Conservation (phyloP, 2,329 filamentous ascomycete species). For the Aspergillus hortae region DNA sequence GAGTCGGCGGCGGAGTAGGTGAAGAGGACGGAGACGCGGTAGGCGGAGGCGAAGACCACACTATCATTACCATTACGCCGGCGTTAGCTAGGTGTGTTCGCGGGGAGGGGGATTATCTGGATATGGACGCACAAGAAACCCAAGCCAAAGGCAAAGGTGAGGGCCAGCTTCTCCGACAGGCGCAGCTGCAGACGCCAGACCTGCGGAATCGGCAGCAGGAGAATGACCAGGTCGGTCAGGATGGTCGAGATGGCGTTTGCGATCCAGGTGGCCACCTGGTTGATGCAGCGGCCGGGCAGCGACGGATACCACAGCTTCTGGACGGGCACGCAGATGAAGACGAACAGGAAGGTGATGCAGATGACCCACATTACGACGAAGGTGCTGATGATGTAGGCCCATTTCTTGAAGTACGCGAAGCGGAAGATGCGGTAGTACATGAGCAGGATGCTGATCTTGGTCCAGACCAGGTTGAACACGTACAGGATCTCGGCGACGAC, state of each 20-base stretch:
- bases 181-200: slow-evolving; percentile 27
- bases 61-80: background rate
- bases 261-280: slow-evolving; percentile 25
- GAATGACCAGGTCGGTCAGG: slow-evolving; percentile 22
- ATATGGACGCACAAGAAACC: slow-evolving; percentile 19
- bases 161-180: slow-evolving; percentile 17
- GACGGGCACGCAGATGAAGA: slow-evolving; percentile 28
- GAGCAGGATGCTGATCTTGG: slow-evolving; percentile 24
- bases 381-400: slow-evolving; percentile 23
- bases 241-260: slow-evolving; percentile 23
- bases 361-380: slow-evolving; percentile 25
- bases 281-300: slow-evolving; percentile 25
- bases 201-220: slow-evolving; percentile 23
- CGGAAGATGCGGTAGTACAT: slow-evolving; percentile 29
- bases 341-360: slow-evolving; percentile 25
- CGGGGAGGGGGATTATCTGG: no score
- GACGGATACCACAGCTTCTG: slow-evolving; percentile 26
- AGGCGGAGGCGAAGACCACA: slow-evolving; percentile 26
- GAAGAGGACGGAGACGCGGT: slow-evolving; percentile 26
- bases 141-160: slow-evolving; percentile 20
- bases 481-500: slow-evolving; percentile 41
- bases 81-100: no score
- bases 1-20: slow-evolving; percentile 19
- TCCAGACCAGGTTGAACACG: slow-evolving; percentile 30
- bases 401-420: slow-evolving; percentile 24